Base-by-base conservation (phyloP, 73 alveolate species). In the Tetrahymena elliotti region DNA sequence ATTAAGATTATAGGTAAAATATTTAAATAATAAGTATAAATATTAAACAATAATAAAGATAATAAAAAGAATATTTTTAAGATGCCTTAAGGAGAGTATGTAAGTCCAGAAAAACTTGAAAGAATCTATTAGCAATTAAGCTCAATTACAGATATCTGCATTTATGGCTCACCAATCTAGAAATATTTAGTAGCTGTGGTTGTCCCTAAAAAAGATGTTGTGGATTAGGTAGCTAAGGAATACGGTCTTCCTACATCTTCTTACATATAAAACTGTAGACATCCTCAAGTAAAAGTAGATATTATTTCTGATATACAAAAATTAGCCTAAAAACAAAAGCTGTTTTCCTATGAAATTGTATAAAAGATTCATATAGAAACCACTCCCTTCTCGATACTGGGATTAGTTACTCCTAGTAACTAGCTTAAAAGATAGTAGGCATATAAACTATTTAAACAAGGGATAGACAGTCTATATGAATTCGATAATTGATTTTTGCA, bases 21-120 rank as follows among this genome's bases (percentile, higher is more conserved):
- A 68, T 27, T 68, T 24, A 68, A 0, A 53, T 18, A 6, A n/a
- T 7, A 11, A 68, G 0, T 1, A 24, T 31, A 68, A 31, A 3
- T n/a, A 27, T 24, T 5, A 68, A 68, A 68, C 11, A 8, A 27
- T 7, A 27, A 68, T 22, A 68, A 4, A 16, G 97, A 96, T 82
- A 83, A 96, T 37, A 95, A 93, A 13, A 98, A 96, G 94, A 95
- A 97, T 97, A 95, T 98, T 38, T 98, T 98, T 92, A 98, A 97
- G 93, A 95, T 98, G 68, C 94, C 95, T 33, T 96, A 98, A 93
- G 99, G 99, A 37, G 99, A 97, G 94, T 98, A 97, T 92, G 98
- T 98, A 33, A 98, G 98, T 12, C 98, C 99, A 33, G 99, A 98
- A 95, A 98, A 97, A 93, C 84, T 98, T 40, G 98, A 98, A 94